A percentile compares a stretch with the other conserved stretches of the same genome.
Conservation (phyloP, 1,284 basidiomycete species). For the Tilletia walkeri region DNA sequence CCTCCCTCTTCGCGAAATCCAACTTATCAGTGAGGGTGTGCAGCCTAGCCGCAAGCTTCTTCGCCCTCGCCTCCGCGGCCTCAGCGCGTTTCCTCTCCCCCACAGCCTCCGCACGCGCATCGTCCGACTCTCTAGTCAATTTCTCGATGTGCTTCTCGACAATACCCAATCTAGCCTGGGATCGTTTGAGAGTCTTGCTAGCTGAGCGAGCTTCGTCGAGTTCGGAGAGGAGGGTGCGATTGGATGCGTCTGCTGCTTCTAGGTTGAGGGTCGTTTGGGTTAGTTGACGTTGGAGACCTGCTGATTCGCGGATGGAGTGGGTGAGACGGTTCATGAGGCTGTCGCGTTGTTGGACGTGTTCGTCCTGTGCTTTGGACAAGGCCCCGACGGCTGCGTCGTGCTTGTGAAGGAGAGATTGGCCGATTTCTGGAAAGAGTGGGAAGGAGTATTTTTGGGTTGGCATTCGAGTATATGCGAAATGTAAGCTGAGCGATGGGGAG, state of each 20-base stretch:
- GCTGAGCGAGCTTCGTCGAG: conserved; percentile 76
- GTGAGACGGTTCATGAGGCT: conserved; percentile 43
- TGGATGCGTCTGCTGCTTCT: conserved; percentile 76
- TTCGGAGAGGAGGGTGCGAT: conserved; percentile 71
- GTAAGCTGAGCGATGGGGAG: neutral
- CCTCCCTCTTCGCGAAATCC: conserved; percentile 26
- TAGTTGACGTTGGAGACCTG: conserved; percentile 64
- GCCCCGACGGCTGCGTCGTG: conserved; percentile 78
- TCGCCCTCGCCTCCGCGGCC: conserved; percentile 68
- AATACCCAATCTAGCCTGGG: conserved; percentile 65
- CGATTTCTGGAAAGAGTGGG: conserved; percentile 65
- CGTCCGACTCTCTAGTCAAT: conserved; percentile 69
- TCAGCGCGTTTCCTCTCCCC: conserved; percentile 70
- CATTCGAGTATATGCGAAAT: neutral
- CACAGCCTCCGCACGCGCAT: conserved; percentile 78
- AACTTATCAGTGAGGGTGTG: conserved; percentile 32
- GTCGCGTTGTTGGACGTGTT: conserved; percentile 44
- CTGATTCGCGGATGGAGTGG: conserved; percentile 39
- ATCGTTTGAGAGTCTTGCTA: conserved; percentile 65
- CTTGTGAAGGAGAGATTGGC: conserved; percentile 79
- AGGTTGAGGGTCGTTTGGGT: conserved; percentile 77
- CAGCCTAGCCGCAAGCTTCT: conserved; percentile 57
- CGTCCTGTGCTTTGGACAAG: conserved; percentile 50
- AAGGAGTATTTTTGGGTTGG: neutral
- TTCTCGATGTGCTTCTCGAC: conserved; percentile 26